Base-by-base conservation (phyloP, 164 flowering plant genomes). In the Buxus sempervirens region DNA sequence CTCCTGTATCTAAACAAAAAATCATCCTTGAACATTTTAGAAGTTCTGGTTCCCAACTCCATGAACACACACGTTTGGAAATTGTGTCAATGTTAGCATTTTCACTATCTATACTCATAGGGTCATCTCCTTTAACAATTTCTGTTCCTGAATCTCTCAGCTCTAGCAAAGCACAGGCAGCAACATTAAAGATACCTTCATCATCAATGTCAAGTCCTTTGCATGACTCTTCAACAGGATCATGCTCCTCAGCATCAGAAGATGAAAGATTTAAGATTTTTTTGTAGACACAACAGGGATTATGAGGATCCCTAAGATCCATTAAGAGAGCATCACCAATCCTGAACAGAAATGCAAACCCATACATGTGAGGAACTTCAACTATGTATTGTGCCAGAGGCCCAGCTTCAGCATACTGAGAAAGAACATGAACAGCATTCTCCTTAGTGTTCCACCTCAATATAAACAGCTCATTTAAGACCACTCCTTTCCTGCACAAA, bases 121-220 rank as follows among this genome's bases (percentile, higher is more conserved):
- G 97, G 74, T 92, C 97, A 71, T 82, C 83, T 69, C 69, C 77
- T 72, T 78, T 81, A 71, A 54, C 62, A 42, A 75, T 75, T 63
- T 82, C 87, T 68, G 77, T 72, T 58, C 77, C 70, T 75, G 75
- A 79, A 76, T 87, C 93, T 38, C 87, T 78, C 45, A 92, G 84
- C 80, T 92, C 86, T 55, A 92, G 75, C 59, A 95, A 80, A 66
- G 98, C 98, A 76, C 87, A 75, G 49, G 94, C 98, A 77, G 99
- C 99, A 76, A 89, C 98, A 79, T 82, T 86, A 72, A 83, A 88
- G 58, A 82, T 84, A 55, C 90, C 86, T 72, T 90, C 96, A 79
- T 91, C 97, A 79, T 92, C 95, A 68, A 73, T 80, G 73, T 90
- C 96, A 66, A 84, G 82, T 70, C 79, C 77, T 72, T 76, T 82